These are phyloP conservation scores for Penicillium thymicola DNA, from an alignment of 2,329 filamentous ascomycete genomes.

Conservation along the genomic window DNA sequence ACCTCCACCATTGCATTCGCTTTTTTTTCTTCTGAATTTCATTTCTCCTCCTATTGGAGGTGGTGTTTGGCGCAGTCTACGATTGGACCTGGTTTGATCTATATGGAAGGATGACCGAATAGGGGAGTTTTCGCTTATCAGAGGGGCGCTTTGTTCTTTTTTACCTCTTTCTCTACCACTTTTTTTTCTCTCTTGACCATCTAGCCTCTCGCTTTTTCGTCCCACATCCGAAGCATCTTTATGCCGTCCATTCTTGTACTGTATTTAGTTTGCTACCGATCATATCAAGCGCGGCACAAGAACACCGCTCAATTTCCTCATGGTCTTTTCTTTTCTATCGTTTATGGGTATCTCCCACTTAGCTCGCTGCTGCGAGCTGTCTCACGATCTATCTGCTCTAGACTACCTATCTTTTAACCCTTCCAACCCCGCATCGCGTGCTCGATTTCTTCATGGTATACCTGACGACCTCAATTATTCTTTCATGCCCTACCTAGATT, in stretches of 20 bases:
- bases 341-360: neutral
- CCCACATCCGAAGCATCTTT: constrained; percentile 5
- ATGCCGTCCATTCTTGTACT: constrained; percentile 27
- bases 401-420: neutral
- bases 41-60: constrained; percentile 1
- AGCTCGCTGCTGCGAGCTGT: neutral
- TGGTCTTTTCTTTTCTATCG: neutral
- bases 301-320: constrained; percentile 1
- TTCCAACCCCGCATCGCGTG: neutral
- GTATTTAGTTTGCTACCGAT: constrained; percentile 28
- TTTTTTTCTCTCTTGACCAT: constrained; percentile 10
- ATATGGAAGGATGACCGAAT: constrained; percentile 19
- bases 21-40: constrained; percentile 10
- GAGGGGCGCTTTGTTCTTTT: constrained; percentile 15
- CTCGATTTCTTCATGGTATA: neutral
- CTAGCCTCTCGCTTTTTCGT: constrained; percentile 18
- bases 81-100: constrained; percentile 17
- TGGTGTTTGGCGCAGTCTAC: constrained; percentile 24
- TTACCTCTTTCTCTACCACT: constrained; percentile 8
- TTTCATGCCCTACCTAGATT: neutral
- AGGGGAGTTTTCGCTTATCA: constrained; percentile 23
- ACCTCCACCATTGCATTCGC: constrained; percentile 15
- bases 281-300: constrained; percentile 7
- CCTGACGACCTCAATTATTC: neutral
- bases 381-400: neutral